Evolutionary conservation across 495 filamentous ascomycete genomes (phyloP).

Genomic region (Aspergillus ellipticus): DNA sequence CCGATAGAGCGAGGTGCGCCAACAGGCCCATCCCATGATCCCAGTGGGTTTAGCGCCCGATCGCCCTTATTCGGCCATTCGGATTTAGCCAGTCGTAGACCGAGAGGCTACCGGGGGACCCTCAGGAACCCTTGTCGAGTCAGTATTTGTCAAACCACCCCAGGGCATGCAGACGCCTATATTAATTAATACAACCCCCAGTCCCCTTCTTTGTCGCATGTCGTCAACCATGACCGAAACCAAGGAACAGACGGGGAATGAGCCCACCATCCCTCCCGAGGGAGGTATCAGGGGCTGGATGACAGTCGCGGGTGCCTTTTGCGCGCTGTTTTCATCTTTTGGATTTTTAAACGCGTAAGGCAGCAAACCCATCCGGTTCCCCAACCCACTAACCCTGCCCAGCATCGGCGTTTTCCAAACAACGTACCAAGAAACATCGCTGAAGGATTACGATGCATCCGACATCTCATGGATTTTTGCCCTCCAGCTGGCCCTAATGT

Average conservation of each 20-base stretch:
- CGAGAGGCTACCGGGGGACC: too few species aligned
- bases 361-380: too few species aligned
- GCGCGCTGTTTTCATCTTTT: conserved; percentile 20
- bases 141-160: too few species aligned
- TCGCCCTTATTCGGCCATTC: background rate
- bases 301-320: conserved; percentile 18
- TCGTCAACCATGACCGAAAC: background rate
- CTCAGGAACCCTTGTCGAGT: too few species aligned
- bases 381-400: background rate
- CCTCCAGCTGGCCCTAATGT: conserved; percentile 30
- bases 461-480: conserved; percentile 36
- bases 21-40: too few species aligned
- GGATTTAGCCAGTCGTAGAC: background rate
- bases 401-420: conserved; percentile 30
- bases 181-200: too few species aligned
- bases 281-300: conserved; percentile 25
- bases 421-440: conserved; percentile 22
- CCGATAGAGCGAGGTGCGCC: background rate
- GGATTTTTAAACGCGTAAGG: conserved; percentile 29
- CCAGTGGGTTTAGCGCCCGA: background rate
- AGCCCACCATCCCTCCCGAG: conserved; percentile 14
- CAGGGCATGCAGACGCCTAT: too few species aligned
- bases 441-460: conserved; percentile 22
- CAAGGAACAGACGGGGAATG: background rate
- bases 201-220: too few species aligned